Evolutionary conservation across 495 filamentous ascomycete species (phyloP), one percentile per base, ranked within the genome.

Genomic region (Aspergillus avenaceus): DNA sequence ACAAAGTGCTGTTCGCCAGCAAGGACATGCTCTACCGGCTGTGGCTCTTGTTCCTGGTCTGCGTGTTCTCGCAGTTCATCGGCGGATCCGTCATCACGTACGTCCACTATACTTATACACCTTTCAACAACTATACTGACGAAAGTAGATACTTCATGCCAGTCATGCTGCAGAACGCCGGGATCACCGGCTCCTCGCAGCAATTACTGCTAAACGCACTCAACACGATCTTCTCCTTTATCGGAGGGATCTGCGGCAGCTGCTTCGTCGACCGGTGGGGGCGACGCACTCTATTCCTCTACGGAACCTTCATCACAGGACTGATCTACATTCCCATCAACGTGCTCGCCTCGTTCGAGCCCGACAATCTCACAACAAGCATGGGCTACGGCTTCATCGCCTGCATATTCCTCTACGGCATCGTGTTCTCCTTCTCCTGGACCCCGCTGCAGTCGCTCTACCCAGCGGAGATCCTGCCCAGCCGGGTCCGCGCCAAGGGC

Each of bases 381-480:
- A 74, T 86, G 55, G 78, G 72, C 65, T 6, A 77, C 77, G 9
- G 81, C 68, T 29, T 73, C 73, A 75, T 87, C 25, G 78, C 76
- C 7, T 74, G 82, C 37, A 81, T 87, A 59, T 85, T 84, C 58
- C 66, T 87, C 38, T 84, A 85, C 45, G 84, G 84, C 37, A 75
- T 78, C n/a, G 68, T 78, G 7, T 85, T 72, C 70, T 79, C 81
- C 2, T 70, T 80, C 53, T 81, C 80, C 6, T 80, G 79, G 61
- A 87, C 84, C 1, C 83, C 84, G 0, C 65, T 87, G 27, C 84
- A 86, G 55, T 77, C 79, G 25, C 70, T 87, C 26, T 87, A 86
- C 62, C 81, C 83, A 0, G 78, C 84, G 19, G 84, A 87, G 60
- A 79, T 79, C 32, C 70, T 87, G 9, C 66, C 71, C 3, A 80